phyloP scores from a whole-genome alignment of 805 yeast genomes.

The Suhomyces prunicola region DNA sequence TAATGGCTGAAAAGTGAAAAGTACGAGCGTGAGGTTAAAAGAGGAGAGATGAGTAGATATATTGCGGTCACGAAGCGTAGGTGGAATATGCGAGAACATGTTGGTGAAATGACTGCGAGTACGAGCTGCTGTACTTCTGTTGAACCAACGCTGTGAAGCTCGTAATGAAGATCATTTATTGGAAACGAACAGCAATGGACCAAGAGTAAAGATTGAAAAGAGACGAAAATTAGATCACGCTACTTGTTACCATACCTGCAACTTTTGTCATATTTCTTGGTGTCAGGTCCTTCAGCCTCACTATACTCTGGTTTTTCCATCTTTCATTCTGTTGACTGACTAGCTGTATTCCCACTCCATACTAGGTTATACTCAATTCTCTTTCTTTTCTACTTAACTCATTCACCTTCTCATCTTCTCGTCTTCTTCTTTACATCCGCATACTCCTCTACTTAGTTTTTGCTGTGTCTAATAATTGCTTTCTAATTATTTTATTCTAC shows the following conservation, averaged over 20 bases:
- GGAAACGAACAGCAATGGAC: neutral
- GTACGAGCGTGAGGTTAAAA: neutral
- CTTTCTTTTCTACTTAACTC: neutral
- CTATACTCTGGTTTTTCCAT: no score
- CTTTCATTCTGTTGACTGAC: no score
- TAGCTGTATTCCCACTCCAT: no score
- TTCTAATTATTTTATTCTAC: neutral
- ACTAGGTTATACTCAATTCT: neutral
- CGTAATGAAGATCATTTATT: neutral
- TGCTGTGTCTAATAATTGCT: neutral
- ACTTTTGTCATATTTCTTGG: no score
- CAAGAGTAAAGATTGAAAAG: neutral
- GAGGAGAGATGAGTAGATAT: neutral
- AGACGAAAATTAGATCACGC: no score
- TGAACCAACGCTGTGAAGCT: neutral
- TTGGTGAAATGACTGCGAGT: neutral
- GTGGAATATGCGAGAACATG: neutral
- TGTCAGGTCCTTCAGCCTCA: no score
- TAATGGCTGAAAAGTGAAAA: neutral
- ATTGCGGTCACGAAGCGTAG: no score
- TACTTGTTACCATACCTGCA: no score
- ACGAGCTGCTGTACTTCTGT: neutral
- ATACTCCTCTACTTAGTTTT: no score
- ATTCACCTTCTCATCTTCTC: neutral
- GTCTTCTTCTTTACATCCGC: neutral